phyloP scores from a whole-genome alignment of 352 stramenopile species.

The Peronospora destructor region DNA sequence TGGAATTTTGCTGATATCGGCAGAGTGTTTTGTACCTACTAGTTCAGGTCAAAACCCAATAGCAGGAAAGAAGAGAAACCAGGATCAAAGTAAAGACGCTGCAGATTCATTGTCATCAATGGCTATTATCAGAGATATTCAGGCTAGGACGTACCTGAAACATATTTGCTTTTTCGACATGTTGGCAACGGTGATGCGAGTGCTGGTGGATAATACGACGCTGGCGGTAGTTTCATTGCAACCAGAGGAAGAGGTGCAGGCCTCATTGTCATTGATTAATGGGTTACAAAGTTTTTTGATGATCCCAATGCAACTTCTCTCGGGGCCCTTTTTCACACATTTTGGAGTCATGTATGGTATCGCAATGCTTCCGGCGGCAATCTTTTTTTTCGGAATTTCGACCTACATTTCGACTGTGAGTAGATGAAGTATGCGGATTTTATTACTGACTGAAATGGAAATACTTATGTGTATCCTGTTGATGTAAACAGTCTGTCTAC shows the following conservation, averaged over 20 bases:
- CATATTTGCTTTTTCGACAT: slow-evolving; percentile 87
- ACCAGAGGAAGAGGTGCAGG: slow-evolving; percentile 60
- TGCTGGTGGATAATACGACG: slow-evolving; percentile 79
- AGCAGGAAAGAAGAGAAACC: slow-evolving; percentile 6
- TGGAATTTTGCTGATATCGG: slow-evolving; percentile 44
- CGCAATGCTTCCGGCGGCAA: slow-evolving; percentile 51
- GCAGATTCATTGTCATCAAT: slow-evolving; percentile 18
- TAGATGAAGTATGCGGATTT: neutral
- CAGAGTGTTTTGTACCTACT: slow-evolving; percentile 34
- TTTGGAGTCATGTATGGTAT: slow-evolving; percentile 86
- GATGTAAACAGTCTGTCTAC: slow-evolving; percentile 32
- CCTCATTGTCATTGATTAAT: slow-evolving; percentile 69
- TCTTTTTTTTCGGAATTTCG: slow-evolving; percentile 65
- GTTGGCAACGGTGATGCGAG: slow-evolving; percentile 66
- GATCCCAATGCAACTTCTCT: slow-evolving; percentile 78
- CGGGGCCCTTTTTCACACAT: slow-evolving; percentile 71
- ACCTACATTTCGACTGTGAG: slow-evolving; percentile 52
- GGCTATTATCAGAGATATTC: slow-evolving; percentile 55
- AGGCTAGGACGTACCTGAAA: slow-evolving; percentile 66
- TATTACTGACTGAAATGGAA: neutral
- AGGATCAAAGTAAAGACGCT: slow-evolving; percentile 2
- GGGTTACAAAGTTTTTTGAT: slow-evolving; percentile 82
- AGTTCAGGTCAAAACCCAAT: slow-evolving; percentile 3
- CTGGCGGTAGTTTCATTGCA: slow-evolving; percentile 67
- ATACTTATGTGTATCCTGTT: slow-evolving; percentile 1